A percentile compares a stretch with the other conserved stretches of the same genome.
phyloP scores from a whole-genome alignment of 176 grass and related monocot genomes.

The Avena atlantica region DNA sequence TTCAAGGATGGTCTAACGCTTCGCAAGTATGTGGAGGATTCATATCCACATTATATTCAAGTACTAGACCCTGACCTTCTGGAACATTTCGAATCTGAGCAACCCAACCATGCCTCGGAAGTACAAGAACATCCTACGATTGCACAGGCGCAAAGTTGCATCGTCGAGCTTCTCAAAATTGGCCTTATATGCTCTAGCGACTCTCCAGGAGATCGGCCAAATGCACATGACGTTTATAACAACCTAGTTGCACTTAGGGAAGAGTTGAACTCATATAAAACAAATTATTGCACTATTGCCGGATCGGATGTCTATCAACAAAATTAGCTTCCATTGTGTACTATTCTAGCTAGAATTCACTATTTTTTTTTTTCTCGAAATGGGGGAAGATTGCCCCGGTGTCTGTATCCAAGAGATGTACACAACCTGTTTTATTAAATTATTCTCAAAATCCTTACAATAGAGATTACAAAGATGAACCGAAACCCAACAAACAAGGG shows the following conservation, averaged over 20 bases:
- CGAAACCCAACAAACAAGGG: too few relatives aligned
- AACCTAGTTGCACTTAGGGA: constrained; percentile 15
- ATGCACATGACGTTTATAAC: not conserved
- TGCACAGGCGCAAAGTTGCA: not conserved
- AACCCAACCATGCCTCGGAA: not conserved
- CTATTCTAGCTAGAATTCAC: not conserved
- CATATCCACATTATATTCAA: not conserved
- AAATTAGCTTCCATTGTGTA: not conserved
- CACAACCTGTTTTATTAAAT: too few relatives aligned
- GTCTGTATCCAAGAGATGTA: too few relatives aligned
- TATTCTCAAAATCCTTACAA: too few relatives aligned
- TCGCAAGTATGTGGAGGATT: not conserved
- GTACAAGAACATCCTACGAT: not conserved
- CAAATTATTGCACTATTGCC: not conserved
- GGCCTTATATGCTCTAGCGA: constrained; percentile 22
- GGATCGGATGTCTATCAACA: not conserved
- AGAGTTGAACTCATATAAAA: not conserved
- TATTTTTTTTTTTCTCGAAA: not conserved
- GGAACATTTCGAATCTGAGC: not conserved
- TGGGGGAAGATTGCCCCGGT: too few relatives aligned
- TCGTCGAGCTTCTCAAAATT: constrained; percentile 5
- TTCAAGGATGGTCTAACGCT: not conserved
- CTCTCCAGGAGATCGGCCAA: constrained; percentile 22
- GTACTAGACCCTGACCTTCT: not conserved
- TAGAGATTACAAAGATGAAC: too few relatives aligned